A percentile compares a stretch with the other conserved stretches of the same genome.
Evolutionary conservation across 1,139 yeast genomes (phyloP).

Genomic region (Kodamaea ohmeri): DNA sequence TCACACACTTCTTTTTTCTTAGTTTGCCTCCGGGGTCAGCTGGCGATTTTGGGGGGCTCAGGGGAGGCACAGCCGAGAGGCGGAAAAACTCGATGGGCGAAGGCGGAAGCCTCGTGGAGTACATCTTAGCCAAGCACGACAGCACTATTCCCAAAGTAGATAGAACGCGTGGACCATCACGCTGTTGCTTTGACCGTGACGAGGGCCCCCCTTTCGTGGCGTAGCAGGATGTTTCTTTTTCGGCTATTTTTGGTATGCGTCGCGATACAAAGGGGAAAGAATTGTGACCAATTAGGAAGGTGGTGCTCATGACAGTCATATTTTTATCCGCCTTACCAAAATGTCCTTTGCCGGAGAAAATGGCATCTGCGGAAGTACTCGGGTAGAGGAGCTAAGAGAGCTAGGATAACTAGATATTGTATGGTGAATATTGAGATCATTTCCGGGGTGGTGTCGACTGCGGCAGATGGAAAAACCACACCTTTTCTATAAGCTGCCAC

Average conservation of each 20-base stretch:
- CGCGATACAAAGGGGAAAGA: slow-evolving; percentile 6
- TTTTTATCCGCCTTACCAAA: slow-evolving; percentile 3
- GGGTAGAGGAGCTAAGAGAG: background rate
- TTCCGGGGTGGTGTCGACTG: no score
- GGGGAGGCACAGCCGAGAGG: no score
- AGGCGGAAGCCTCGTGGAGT: no score
- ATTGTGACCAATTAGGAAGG: slow-evolving; percentile 7
- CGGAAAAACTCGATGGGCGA: no score
- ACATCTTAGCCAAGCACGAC: no score
- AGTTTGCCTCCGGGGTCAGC: background rate
- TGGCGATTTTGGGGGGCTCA: background rate
- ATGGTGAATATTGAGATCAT: no score
- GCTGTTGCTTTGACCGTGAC: slow-evolving; percentile 2
- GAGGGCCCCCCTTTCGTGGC: slow-evolving; percentile 2
- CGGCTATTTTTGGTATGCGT: slow-evolving; percentile 7
- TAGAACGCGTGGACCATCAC: no score
- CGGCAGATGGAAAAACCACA: no score
- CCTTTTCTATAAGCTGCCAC: no score
- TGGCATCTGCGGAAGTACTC: background rate
- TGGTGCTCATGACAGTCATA: slow-evolving; percentile 5
- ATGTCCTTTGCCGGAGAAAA: slow-evolving; percentile 4
- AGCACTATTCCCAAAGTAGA: no score
- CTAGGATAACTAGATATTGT: no score
- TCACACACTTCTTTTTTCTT: background rate
- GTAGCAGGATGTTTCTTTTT: slow-evolving; percentile 6